Evolutionary conservation across 1,284 basidiomycete species (phyloP).

Genomic region (Fomitopsis pinicola): DNA sequence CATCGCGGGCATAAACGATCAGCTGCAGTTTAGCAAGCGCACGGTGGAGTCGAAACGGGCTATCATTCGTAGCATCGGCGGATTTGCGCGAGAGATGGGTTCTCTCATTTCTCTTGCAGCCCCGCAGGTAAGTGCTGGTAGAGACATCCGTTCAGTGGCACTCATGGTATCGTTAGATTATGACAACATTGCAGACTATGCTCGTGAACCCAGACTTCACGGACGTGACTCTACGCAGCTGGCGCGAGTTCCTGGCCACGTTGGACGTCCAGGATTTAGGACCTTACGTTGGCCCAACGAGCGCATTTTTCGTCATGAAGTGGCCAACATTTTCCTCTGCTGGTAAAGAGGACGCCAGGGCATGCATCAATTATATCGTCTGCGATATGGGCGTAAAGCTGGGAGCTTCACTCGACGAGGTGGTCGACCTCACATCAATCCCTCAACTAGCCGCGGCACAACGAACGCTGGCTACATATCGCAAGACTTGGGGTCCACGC

Average conservation of each 20-base stretch:
- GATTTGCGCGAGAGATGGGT: slow-evolving; percentile 71
- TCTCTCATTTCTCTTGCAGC: slow-evolving; percentile 69
- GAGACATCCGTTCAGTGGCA: background rate
- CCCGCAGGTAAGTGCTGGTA: slow-evolving; percentile 66
- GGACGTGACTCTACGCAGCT: slow-evolving; percentile 77
- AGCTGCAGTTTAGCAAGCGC: slow-evolving; percentile 77
- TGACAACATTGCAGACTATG: slow-evolving; percentile 95
- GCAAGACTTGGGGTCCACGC: slow-evolving; percentile 48
- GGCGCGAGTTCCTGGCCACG: slow-evolving; percentile 77
- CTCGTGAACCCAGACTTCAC: slow-evolving; percentile 71
- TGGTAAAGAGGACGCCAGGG: slow-evolving; percentile 52
- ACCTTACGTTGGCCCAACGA: slow-evolving; percentile 84
- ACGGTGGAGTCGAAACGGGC: slow-evolving; percentile 61
- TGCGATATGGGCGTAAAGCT: slow-evolving; percentile 58
- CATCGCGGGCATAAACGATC: slow-evolving; percentile 77
- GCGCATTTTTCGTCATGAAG: slow-evolving; percentile 76
- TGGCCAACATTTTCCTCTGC: slow-evolving; percentile 67
- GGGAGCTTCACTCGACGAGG: slow-evolving; percentile 61
- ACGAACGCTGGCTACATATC: slow-evolving; percentile 42
- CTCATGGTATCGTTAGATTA: slow-evolving; percentile 56
- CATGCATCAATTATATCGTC: slow-evolving; percentile 72
- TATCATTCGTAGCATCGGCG: slow-evolving; percentile 79
- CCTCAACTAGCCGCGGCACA: slow-evolving; percentile 58
- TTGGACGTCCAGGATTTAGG: slow-evolving; percentile 74
- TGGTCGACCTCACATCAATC: slow-evolving; percentile 74